Base-by-base conservation (phyloP, 2,329 filamentous ascomycete genomes). In the Arthrocladium fulminans region DNA sequence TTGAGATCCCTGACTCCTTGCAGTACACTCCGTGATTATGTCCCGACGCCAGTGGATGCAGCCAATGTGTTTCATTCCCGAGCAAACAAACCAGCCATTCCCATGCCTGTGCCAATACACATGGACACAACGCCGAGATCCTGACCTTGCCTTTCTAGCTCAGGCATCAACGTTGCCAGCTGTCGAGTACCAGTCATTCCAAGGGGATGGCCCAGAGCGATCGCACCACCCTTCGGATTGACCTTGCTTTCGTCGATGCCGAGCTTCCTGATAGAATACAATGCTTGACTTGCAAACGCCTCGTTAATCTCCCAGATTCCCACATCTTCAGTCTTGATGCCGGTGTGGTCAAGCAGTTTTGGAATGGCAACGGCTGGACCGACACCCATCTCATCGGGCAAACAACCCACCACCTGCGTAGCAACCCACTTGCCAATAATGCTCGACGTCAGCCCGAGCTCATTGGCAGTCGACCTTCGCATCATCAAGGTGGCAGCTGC, bases 301-400 rank as follows among this genome's bases (percentile, higher is more conserved):
- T 96, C 89, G 66, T 96, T 96, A 66, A 96, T 84, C 73, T 96
- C 89, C 88, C 88, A 96, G 8, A 92, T 72, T 29, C 83, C 77
- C 0, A 97, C 79, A 50, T 96, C 87, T 2, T 73, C 71, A 10
- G 72, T 81, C 37, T 68, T 62, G 12, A 96, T 64, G 0, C 82
- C 86, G 1, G 83, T 77, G 52, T 79, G 77, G 15, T 71, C 65
- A n/a, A 96, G 73, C 17, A 95, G 73, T 63, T 83, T 85, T 5
- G 89, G 89, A 45, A 96, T 90, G 0, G 87, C 89, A 23, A 94
- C 62, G 0, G 88, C 87, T 0, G 90, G 89, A 0, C 90, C 89
- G 50, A 96, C 74, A 32, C 90, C 89, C 90, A 97, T 96, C 74
- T 95, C 88, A 61, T 94, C 88, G 0, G 90, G 89, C 45, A 73